Base-by-base conservation (phyloP, 139 green algal species). In the Picochlorum sp. region DNA sequence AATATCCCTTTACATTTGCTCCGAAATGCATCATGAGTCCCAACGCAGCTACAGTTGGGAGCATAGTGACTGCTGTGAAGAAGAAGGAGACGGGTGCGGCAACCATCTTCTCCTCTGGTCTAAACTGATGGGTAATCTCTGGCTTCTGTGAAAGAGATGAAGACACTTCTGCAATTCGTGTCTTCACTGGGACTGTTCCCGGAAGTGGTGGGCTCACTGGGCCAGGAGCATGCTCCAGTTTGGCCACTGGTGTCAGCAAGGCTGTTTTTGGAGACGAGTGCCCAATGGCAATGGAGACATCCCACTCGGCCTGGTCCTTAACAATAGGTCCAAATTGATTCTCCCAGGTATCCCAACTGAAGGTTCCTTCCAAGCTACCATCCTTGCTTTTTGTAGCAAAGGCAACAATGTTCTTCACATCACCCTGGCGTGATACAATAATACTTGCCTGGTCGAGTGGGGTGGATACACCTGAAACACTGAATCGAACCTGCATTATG, bases 261-360 rank as follows among this genome's bases (percentile, higher is more conserved):
- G 47, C 34, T 41, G 34, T 41, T 11, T 41, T 41, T 41, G 34
- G 34, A 41, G 34, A 41, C 34, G 34, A 41, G 34, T 41, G 34
- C 8, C 34, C 34, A 41, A 54, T 21, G 7, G 47, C 47, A 54
- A 54, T 21, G 8, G 47, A 54, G 4, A 54, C 5, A 21, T 54
- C 47, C 16, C 16, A 54, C 11, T 54, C n/a, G 11, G 15, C 47
- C 6, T 20, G 18, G 47, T 30, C 28, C 4, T 30, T 4, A 1
- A 54, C 18, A 21, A 54, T 54, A 21, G 47, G 47, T 54, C 47
- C 47, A 9, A 26, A 54, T 20, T 54, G 47, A 54, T 54, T 54
- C 47, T 54, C 18, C 47, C 47, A 54, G n/a, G 8, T 20, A 21
- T 54, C 47, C 47, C 47, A 54, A 20, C 16, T 54, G n/a, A 54